These are phyloP conservation scores for Vicia sativa DNA, from an alignment of 306 rosid species.

Conservation along the genomic window DNA sequence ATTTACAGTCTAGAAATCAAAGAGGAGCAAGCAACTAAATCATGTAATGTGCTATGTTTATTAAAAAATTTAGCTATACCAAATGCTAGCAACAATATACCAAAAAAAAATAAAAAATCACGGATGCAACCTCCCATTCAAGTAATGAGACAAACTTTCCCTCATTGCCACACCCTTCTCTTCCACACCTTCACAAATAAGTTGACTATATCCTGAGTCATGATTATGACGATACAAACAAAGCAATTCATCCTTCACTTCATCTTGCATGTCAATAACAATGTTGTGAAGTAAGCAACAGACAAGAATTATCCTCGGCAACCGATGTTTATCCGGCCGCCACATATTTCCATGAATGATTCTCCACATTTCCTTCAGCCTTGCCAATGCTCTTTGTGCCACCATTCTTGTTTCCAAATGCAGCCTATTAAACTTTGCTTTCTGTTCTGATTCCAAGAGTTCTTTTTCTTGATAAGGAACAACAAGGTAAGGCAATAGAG, in stretches of 20 bases:
- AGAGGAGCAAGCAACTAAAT: constrained; percentile 20
- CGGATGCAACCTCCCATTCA: constrained; percentile 51
- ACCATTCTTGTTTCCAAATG: constrained; percentile 66
- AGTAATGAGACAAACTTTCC: constrained; percentile 62
- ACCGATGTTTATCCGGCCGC: constrained; percentile 88
- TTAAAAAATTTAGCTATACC: constrained; percentile 35
- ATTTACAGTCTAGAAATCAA: constrained; percentile 37
- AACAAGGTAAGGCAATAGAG: constrained; percentile 74
- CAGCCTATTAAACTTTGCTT: constrained; percentile 63
- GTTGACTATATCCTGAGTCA: constrained; percentile 71
- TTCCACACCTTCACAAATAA: constrained; percentile 61
- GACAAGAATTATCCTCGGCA: constrained; percentile 88
- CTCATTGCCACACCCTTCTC: constrained; percentile 64
- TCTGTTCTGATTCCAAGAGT: constrained; percentile 49
- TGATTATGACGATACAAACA: constrained; percentile 62
- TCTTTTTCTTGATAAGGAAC: constrained; percentile 81
- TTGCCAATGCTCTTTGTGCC: constrained; percentile 69
- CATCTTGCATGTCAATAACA: constrained; percentile 69
- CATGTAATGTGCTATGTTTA: not conserved
- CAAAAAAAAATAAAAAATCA: constrained; percentile 32
- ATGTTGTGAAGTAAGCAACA: constrained; percentile 95
- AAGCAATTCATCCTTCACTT: constrained; percentile 48
- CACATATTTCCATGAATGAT: constrained; percentile 92
- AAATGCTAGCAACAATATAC: constrained; percentile 17
- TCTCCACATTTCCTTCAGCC: constrained; percentile 87